These are phyloP conservation scores for Phaeosphaeria sp. DNA, from an alignment of 2,329 filamentous ascomycete species.

Conservation along the genomic window DNA sequence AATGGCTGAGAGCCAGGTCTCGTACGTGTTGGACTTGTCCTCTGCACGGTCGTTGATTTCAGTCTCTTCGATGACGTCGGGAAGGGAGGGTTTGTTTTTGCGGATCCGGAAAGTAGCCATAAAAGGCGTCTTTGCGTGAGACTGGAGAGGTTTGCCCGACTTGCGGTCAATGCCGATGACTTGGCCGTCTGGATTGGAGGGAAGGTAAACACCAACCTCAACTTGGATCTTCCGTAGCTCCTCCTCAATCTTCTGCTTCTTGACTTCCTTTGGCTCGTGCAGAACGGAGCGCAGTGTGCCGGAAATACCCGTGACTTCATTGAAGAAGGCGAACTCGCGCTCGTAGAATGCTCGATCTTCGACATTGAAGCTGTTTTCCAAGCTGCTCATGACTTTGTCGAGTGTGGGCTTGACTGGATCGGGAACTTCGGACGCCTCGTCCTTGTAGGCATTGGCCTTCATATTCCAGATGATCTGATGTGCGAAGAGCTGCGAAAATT, in stretches of 20 bases:
- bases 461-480: constrained; percentile 99
- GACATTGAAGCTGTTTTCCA: constrained; percentile 81
- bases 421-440: constrained; percentile 88
- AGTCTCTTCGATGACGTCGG: constrained; percentile 32
- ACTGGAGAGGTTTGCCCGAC: constrained; percentile 95
- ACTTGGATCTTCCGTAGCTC: constrained; percentile 97
- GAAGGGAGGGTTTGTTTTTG: constrained; percentile 67
- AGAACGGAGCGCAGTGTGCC: constrained; percentile 95
- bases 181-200: constrained; percentile 94
- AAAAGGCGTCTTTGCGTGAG: constrained; percentile 96
- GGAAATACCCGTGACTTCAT: constrained; percentile 93
- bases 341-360: constrained; percentile 88
- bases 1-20: constrained; percentile 99
- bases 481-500: constrained; percentile 96
- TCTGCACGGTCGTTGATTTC: constrained; percentile 40
- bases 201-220: constrained; percentile 95
- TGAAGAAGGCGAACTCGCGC: constrained; percentile 96
- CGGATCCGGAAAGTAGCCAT: constrained; percentile 99
- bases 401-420: constrained; percentile 93
- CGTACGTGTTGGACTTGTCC: constrained; percentile 67
- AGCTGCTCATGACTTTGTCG: constrained; percentile 84
- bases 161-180: constrained; percentile 98
- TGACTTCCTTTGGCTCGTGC: constrained; percentile 90
- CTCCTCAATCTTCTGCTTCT: constrained; percentile 99
- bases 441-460: constrained; percentile 98